Base-by-base conservation (phyloP, 768 basidiomycete genomes). In the Kwoniella heveanensis region DNA sequence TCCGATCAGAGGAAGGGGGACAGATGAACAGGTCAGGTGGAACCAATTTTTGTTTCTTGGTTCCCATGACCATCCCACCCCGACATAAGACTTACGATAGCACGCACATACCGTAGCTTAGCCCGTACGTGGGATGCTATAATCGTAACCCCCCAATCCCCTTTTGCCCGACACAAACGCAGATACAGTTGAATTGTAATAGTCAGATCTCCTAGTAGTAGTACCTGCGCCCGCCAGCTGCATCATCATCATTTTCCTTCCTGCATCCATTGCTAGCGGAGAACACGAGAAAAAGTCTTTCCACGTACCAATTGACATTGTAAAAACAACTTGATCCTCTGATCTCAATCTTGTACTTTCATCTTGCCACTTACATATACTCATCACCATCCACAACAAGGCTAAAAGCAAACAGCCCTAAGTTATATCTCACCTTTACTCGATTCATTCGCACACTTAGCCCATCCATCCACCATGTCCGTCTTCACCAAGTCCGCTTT, bases 401-500 rank as follows among this genome's bases (percentile, higher is more conserved):
- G 32, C 32, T 32, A 6, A 32, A 32, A 32, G 32, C 32, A 44
- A 44, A 44, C 8, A 44, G 39, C 10, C 8, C 39, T 7, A 44
- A 17, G n/a, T n/a, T n/a, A n/a, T 57, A 51, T 61, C 52, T 36
- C 15, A 44, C 39, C 39, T 44, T 17, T 10, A 9, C 39, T 44
- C 17, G 6, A 44, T 17, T 10, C 39, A 17, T 44, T 10, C 39
- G 19, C 15, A 44, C 32, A 13, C 32, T 32, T 39, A 60, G n/a
- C 47, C 27, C 17, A 51, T 19, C 24, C 39, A 30, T n/a, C 24
- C 69, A 73, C 26, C 61, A 79, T 79, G 78, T 77, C 74, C 67
- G 78, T 79, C 52, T 79, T 79, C 73, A 76, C 74, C 39, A 72
- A 70, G 61, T 71, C 77, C 60, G 76, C 77, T 54, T 78, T 78